Evolutionary conservation across 2,329 filamentous ascomycete species (phyloP).

Genomic region (Phaeophleospora eucalypticola): DNA sequence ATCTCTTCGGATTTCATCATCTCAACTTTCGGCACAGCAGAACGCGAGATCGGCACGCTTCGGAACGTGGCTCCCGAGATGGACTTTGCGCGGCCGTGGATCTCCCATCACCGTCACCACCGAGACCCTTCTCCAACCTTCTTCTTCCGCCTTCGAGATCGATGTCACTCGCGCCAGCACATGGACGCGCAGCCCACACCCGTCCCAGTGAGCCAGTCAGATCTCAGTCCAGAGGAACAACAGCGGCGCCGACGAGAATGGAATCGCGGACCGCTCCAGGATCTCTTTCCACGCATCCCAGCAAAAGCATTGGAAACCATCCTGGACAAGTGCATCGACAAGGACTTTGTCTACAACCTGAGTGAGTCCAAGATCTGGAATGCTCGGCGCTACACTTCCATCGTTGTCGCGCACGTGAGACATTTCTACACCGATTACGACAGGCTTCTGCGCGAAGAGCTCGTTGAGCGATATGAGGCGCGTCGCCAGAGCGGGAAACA

Average conservation of each 20-base stretch:
- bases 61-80: too few species aligned
- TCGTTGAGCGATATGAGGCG: slow-evolving; percentile 29
- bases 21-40: too few species aligned
- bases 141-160: too few species aligned
- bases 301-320: slow-evolving; percentile 20
- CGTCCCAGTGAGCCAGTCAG: too few species aligned
- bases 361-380: slow-evolving; percentile 27
- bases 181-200: background rate
- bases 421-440: slow-evolving; percentile 61
- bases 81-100: background rate
- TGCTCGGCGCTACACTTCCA: slow-evolving; percentile 24
- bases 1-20: too few species aligned
- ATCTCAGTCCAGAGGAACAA: slow-evolving; percentile 2
- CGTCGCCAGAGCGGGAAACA: slow-evolving; percentile 18
- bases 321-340: slow-evolving; percentile 29
- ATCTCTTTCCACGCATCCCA: slow-evolving; percentile 31
- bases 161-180: too few species aligned
- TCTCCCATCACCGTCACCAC: background rate
- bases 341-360: slow-evolving; percentile 29
- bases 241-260: slow-evolving; percentile 21
- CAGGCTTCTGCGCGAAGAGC: slow-evolving; percentile 41
- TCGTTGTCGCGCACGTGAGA: slow-evolving; percentile 59
- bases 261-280: slow-evolving; percentile 27
- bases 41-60: too few species aligned
- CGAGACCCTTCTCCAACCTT: too few species aligned